These are phyloP conservation scores for Acanthamoeba healyi DNA, from an alignment of 208 protist species.

Conservation along the genomic window DNA sequence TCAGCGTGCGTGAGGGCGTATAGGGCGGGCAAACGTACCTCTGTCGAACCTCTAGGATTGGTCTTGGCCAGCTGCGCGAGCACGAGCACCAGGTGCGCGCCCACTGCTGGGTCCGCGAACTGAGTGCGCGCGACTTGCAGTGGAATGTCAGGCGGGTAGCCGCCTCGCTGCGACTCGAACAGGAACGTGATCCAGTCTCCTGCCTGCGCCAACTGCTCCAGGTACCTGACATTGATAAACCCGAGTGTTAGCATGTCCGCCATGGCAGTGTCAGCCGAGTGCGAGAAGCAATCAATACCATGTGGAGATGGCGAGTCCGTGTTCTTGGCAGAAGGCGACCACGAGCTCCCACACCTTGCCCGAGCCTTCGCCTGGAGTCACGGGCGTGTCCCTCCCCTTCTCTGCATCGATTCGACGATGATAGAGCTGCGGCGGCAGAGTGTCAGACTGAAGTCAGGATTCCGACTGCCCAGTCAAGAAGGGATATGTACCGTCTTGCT, in stretches of 20 bases:
- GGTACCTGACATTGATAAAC: not conserved
- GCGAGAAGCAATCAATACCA: not conserved
- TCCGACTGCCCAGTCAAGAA: no score
- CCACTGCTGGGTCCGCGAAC: not conserved
- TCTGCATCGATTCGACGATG: not conserved
- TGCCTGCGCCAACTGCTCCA: conserved; percentile 34
- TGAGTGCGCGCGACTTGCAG: not conserved
- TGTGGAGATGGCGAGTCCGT: not conserved
- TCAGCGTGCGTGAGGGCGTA: not conserved
- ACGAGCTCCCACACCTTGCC: conserved; percentile 18
- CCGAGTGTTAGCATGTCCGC: no score
- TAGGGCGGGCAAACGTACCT: not conserved
- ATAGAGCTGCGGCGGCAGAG: not conserved
- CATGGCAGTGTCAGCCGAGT: no score
- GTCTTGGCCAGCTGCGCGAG: conserved; percentile 16
- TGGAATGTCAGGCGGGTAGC: conserved; percentile 6
- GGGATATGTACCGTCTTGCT: not conserved
- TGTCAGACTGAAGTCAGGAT: no score
- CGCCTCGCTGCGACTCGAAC: not conserved
- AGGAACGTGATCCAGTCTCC: conserved; percentile 64
- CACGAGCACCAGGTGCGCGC: conserved; percentile 15
- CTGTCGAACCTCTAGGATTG: not conserved
- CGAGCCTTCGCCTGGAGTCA: not conserved
- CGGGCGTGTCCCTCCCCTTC: not conserved
- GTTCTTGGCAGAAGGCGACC: conserved; percentile 1